phyloP scores from a whole-genome alignment of 2,329 filamentous ascomycete species.

The Nannizziopsis arthrosporioides region DNA sequence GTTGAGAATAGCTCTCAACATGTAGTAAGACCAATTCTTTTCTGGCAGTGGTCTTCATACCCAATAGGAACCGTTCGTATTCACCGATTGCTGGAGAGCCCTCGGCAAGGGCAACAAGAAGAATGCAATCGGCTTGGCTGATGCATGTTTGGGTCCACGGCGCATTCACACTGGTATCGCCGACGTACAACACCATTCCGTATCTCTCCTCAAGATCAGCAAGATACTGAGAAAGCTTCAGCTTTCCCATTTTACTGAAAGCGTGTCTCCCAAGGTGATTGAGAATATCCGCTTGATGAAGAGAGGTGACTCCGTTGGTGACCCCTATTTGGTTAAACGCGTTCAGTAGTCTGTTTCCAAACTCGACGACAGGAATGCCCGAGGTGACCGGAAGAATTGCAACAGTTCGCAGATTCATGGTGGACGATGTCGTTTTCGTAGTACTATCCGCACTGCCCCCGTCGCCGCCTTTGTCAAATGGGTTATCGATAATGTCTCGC shows the following conservation, averaged over 20 bases:
- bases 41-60: slow-evolving; percentile 91
- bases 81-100: slow-evolving; percentile 84
- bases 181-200: slow-evolving; percentile 86
- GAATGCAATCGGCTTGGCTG: slow-evolving; percentile 87
- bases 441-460: slow-evolving; percentile 41
- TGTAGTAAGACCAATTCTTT: slow-evolving; percentile 89
- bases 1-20: slow-evolving; percentile 71
- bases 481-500: slow-evolving; percentile 72
- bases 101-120: slow-evolving; percentile 83
- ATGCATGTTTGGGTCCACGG: slow-evolving; percentile 99
- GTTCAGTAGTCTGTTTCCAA: slow-evolving; percentile 76
- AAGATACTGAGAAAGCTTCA: slow-evolving; percentile 89
- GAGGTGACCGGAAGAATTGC: slow-evolving; percentile 81
- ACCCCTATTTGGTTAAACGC: slow-evolving; percentile 82
- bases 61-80: slow-evolving; percentile 89
- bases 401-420: slow-evolving; percentile 82
- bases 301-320: slow-evolving; percentile 75
- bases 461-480: slow-evolving; percentile 55
- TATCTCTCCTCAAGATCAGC: slow-evolving; percentile 97
- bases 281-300: slow-evolving; percentile 87
- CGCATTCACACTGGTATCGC: slow-evolving; percentile 91
- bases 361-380: slow-evolving; percentile 89
- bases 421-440: slow-evolving; percentile 55
- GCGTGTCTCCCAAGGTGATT: slow-evolving; percentile 93
- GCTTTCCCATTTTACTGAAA: slow-evolving; percentile 92